These are phyloP conservation scores for Boletus barrowsii DNA, from an alignment of 768 basidiomycete species.

Conservation along the genomic window DNA sequence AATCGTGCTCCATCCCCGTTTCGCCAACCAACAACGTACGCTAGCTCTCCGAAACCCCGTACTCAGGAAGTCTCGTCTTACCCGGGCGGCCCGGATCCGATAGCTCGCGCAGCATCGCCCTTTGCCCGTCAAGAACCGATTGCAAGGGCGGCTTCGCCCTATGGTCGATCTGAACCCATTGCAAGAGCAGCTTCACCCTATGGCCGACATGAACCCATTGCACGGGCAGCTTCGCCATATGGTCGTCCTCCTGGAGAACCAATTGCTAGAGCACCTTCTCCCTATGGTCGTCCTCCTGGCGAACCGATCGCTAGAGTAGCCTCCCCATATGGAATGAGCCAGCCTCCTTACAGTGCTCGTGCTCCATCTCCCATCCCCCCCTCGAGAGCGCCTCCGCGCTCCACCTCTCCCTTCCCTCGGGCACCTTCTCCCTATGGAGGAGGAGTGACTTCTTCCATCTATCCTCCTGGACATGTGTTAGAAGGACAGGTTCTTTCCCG, in stretches of 20 bases:
- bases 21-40: slow-evolving; percentile 31
- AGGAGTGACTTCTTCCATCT: slow-evolving; percentile 30
- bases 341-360: slow-evolving; percentile 26
- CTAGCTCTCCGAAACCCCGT: slow-evolving; percentile 47
- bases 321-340: slow-evolving; percentile 29
- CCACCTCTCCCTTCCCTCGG: slow-evolving; percentile 31
- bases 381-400: slow-evolving; percentile 20
- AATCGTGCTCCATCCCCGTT: slow-evolving; percentile 36
- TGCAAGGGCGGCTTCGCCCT: slow-evolving; percentile 32
- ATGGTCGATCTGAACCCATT: slow-evolving; percentile 29
- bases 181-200: slow-evolving; percentile 33
- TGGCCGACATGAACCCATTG: slow-evolving; percentile 27
- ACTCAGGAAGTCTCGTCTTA: slow-evolving; percentile 44
- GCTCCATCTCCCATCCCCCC: slow-evolving; percentile 31
- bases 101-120: slow-evolving; percentile 32
- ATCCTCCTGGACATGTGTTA: slow-evolving; percentile 55
- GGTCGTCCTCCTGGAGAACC: slow-evolving; percentile 37
- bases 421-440: slow-evolving; percentile 24
- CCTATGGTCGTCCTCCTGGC: slow-evolving; percentile 34
- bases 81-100: slow-evolving; percentile 35
- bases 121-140: slow-evolving; percentile 34
- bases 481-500: slow-evolving; percentile 50
- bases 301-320: slow-evolving; percentile 41
- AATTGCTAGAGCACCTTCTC: slow-evolving; percentile 34
- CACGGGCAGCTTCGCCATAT: slow-evolving; percentile 30